Evolutionary conservation across 2,329 filamentous ascomycete genomes (phyloP), one percentile per base, ranked within the genome.

Genomic region (Colletotrichum musicola): DNA sequence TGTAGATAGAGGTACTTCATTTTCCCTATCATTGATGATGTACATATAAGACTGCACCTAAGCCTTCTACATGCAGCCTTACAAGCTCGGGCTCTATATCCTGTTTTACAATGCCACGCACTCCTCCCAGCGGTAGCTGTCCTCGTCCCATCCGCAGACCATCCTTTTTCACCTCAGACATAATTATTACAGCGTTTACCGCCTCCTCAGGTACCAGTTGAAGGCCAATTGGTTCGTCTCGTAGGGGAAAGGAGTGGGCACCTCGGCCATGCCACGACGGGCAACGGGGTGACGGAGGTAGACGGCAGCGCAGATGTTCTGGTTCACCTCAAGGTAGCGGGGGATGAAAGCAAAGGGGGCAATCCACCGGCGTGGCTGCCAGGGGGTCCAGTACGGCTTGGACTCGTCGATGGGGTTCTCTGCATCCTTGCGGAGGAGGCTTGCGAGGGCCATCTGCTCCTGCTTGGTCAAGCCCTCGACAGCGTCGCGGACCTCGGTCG

Each of bases 251-350:
- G 95, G 95, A 25, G 93, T 94, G 1, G 95, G 95, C 69, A 95
- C 92, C 80, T 95, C 96, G 4, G 92, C 90, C 72, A 89, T 76
- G 12, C 95, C 94, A 3, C 91, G 91, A 69, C 95, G 87, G 27
- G 94, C 96, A 50, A 98, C 95, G 0, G 96, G 96, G 83, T 99
- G 95, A 66, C 96, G 88, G 71, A 99, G 83, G 80, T 99, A 99
- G 47, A 99, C 94, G 12, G 96, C 96, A 1, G 95, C 92, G 81
- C 96, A 99, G 75, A 98, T 92, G 77, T 95, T 97, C 80, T 97
- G 96, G 85, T 98, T 98, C 74, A 99, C 96, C 83, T 99, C 97
- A 69, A 99, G 88, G 80, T 98, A 99, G 62, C 93, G 86, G 12
- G 96, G 96, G 73, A 99, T 94, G 81, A 97, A 98, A 25, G 95